These are phyloP conservation scores for Fusarium sp. DNA, from an alignment of 2,329 filamentous ascomycete species.

Conservation along the genomic window DNA sequence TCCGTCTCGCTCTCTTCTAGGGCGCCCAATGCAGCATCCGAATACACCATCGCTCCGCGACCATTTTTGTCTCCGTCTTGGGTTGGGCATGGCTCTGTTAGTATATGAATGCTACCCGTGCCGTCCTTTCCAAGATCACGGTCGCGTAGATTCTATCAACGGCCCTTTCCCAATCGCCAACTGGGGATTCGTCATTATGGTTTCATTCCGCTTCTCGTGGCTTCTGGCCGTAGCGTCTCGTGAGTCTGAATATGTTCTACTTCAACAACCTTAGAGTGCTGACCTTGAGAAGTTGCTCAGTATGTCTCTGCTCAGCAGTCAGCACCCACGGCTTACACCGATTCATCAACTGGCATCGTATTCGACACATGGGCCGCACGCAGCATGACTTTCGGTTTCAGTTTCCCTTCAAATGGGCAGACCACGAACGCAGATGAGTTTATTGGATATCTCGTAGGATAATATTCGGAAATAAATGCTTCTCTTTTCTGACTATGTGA, in stretches of 20 bases:
- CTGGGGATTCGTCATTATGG: constrained; percentile 9
- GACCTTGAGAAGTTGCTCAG: constrained; percentile 2
- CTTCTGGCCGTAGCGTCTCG: constrained; percentile 3
- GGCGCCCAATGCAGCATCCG: no score
- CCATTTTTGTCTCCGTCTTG: neutral
- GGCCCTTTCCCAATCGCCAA: neutral
- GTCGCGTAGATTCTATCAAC: neutral
- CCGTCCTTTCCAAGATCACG: neutral
- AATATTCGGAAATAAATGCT: no score
- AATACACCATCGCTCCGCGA: neutral
- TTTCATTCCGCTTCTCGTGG: constrained; percentile 6
- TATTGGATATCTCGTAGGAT: constrained; percentile 18
- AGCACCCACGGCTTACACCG: constrained; percentile 4
- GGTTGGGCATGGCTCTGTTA: neutral
- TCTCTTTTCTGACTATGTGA: neutral
- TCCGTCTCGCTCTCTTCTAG: neutral
- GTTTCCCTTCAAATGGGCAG: constrained; percentile 3
- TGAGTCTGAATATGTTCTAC: neutral
- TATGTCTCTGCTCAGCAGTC: constrained; percentile 22
- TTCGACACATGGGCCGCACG: constrained; percentile 17
- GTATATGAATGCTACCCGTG: constrained; percentile 3
- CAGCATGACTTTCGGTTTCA: constrained; percentile 17
- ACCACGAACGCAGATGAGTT: constrained; percentile 18
- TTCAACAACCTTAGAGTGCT: neutral
- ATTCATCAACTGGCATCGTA: constrained; percentile 4